Evolutionary conservation across 2,329 filamentous ascomycete genomes (phyloP).

Genomic region (Samsoniella hepiali): DNA sequence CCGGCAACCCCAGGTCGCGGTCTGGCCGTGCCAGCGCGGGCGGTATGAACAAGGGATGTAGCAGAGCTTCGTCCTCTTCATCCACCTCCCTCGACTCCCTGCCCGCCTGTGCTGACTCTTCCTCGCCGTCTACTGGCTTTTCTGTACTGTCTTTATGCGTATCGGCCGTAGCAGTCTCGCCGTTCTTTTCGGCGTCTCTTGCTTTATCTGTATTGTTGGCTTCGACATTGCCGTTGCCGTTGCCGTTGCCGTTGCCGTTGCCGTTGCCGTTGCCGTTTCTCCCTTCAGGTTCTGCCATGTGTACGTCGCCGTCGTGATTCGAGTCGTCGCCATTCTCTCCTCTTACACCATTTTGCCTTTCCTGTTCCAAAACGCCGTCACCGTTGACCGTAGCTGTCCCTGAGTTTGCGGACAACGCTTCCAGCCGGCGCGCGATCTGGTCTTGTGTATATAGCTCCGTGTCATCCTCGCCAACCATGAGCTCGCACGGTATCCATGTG

Average conservation of each 20-base stretch:
- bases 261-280: conserved; percentile 22
- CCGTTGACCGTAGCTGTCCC: conserved; percentile 23
- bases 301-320: conserved; percentile 26
- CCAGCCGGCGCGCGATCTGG: conserved; percentile 38
- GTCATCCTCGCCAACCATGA: conserved; percentile 56
- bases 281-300: conserved; percentile 31
- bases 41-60: conserved; percentile 73
- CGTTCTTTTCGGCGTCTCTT: conserved; percentile 22
- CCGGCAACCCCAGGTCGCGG: conserved; percentile 67
- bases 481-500: conserved; percentile 61
- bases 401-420: conserved; percentile 30
- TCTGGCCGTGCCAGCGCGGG: conserved; percentile 62
- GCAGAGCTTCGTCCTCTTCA: conserved; percentile 44
- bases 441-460: conserved; percentile 52
- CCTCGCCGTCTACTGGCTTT: conserved; percentile 10
- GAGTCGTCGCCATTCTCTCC: conserved; percentile 18
- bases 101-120: neutral
- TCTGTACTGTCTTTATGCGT: neutral
- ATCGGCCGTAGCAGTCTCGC: neutral
- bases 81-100: neutral
- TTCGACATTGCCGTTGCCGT: conserved; percentile 15
- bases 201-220: conserved; percentile 22
- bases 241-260: conserved; percentile 19
- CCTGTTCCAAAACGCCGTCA: conserved; percentile 14
- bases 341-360: conserved; percentile 20